A percentile compares a stretch with the other conserved stretches of the same genome.
phyloP scores from a whole-genome alignment of 1,139 yeast species.

The Kurtzmaniella quercitrusa region DNA sequence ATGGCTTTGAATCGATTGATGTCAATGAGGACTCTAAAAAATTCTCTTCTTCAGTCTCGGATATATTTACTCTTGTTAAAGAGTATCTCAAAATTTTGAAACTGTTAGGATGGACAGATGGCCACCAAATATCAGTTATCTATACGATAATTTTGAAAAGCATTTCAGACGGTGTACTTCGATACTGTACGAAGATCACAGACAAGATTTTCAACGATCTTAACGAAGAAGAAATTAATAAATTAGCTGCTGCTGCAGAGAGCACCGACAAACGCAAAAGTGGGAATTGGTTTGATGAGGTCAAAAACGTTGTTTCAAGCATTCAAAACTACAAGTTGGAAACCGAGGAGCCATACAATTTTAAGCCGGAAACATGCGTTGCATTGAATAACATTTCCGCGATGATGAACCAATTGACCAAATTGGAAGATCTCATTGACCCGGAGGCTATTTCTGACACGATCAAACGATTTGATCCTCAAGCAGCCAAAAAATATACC shows the following conservation, averaged over 20 bases:
- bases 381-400: conserved; percentile 68
- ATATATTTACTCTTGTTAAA: conserved; percentile 60
- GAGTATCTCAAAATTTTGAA: conserved; percentile 53
- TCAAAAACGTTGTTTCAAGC: conserved; percentile 46
- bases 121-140: conserved; percentile 55
- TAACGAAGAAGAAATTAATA: conserved; percentile 32
- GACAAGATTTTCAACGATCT: conserved; percentile 48
- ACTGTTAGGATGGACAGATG: conserved; percentile 60
- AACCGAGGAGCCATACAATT: conserved; percentile 55
- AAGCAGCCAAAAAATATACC: conserved; percentile 27
- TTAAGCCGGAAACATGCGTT: conserved; percentile 65
- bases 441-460: conserved; percentile 57
- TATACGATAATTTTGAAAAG: conserved; percentile 57
- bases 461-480: conserved; percentile 33
- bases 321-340: conserved; percentile 30
- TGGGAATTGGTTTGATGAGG: conserved; percentile 41
- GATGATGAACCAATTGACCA: conserved; percentile 54
- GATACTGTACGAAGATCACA: conserved; percentile 49
- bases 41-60: conserved; percentile 56
- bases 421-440: conserved; percentile 57
- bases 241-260: conserved; percentile 22
- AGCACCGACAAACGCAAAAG: conserved; percentile 20
- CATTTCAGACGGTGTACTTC: conserved; percentile 56
- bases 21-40: conserved; percentile 33
- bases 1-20: conserved; percentile 53